Evolutionary conservation across 257 asterid genomes (phyloP).

Genomic region (Hygrophila difformis): DNA sequence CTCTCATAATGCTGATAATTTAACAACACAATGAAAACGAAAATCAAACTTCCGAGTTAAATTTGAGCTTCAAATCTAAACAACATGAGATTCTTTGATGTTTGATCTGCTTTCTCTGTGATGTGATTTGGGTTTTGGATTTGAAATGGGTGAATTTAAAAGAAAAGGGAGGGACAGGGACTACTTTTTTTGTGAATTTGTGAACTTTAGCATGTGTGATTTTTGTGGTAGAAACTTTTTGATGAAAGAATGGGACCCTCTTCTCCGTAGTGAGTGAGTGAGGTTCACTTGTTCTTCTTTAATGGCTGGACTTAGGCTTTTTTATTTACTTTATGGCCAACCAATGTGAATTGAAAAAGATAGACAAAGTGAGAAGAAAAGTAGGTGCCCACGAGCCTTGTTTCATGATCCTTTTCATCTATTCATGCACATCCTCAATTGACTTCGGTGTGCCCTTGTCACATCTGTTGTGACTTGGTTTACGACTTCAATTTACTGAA

Average conservation of each 20-base stretch:
- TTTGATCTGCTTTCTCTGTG: conserved; percentile 1
- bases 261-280: too few relatives aligned
- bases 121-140: conserved; percentile 12
- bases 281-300: conserved; percentile 16
- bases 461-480: too few relatives aligned
- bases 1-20: too few relatives aligned
- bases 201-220: conserved; percentile 33
- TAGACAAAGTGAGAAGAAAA: conserved; percentile 22
- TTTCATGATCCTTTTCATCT: conserved; percentile 69
- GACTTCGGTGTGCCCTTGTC: conserved; percentile 50
- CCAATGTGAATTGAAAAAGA: conserved; percentile 25
- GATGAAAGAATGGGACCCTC: too few relatives aligned
- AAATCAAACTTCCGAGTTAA: too few relatives aligned
- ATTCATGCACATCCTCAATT: conserved; percentile 40
- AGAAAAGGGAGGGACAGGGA: conserved; percentile 18
- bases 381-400: conserved; percentile 64
- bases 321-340: conserved; percentile 48
- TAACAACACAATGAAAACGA: too few relatives aligned
- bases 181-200: conserved; percentile 33
- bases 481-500: too few relatives aligned
- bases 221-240: too few relatives aligned
- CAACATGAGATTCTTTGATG: neutral
- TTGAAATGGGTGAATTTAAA: conserved; percentile 19
- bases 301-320: conserved; percentile 35
- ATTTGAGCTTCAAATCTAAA: neutral